Evolutionary conservation across 1,284 basidiomycete genomes (phyloP), one percentile per base, ranked within the genome.

Genomic region (Trichosporon inkin): DNA sequence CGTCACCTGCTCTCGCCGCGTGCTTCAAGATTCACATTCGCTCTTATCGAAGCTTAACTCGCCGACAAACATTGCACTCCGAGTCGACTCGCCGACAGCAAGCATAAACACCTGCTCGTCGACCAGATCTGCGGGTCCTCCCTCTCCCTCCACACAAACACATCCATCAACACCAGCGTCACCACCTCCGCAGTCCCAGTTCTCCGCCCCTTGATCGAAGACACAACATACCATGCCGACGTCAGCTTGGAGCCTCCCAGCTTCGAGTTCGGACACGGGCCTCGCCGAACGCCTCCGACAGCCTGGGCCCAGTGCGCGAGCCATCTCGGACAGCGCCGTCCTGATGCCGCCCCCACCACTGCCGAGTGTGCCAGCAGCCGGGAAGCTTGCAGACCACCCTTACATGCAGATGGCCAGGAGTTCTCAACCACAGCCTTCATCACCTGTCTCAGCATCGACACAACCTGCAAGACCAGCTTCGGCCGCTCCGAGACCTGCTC

Each of bases 241-340:
- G 44, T 32, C 44, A n/a, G 44, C 44, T 16, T 49, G 44, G 44
- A 28, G 22, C 16, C 44, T 49, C 28, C 24, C 44, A 16, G 44
- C 44, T n/a, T 49, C 44, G 44, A 32, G 24, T 14, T 49, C 44
- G 14, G 44, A 49, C 22, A 49, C 44, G 44, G 22, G 44, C 22
- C 44, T 49, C 44, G 44, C 44, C 24, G 44, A 49, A 22, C 44
- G 28, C 44, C 44, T 49, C 17, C 44, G 44, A 14, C 44, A 49
- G 22, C 44, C 44, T 28, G 44, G 44, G 10, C 44, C 44, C 24
- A 49, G 44, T 24, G 22, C 24, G 44, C 44, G 44, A 10, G 44
- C 44, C 8, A 49, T 49, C 44, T 49, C 44, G 44, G 44, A 49
- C 24, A 49, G 44, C 24, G 44, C 44, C 24, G 44, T 49, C 22